Conservation (phyloP, 2,329 filamentous ascomycete genomes). For the Calonectria pauciramosa region DNA sequence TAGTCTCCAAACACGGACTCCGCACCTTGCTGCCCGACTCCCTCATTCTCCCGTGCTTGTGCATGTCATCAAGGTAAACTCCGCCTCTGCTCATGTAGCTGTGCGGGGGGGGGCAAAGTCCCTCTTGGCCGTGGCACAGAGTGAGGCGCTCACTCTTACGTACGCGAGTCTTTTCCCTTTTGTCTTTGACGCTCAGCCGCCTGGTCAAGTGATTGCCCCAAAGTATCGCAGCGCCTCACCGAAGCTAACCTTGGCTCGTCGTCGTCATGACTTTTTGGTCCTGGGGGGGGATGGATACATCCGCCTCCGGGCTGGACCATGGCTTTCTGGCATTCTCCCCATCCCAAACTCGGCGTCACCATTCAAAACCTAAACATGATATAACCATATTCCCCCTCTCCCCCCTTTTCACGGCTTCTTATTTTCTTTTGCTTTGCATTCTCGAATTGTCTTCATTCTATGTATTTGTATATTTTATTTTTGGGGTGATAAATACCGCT, state of each 20-base stretch:
- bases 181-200: not conserved
- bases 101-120: not conserved
- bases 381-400: not conserved
- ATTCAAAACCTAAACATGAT: not conserved
- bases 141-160: not conserved
- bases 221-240: slow-evolving; percentile 11
- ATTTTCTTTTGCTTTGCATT: not conserved
- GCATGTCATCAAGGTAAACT: not conserved
- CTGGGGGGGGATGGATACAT: not conserved
- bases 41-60: not conserved
- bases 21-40: not conserved
- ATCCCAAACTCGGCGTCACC: not conserved
- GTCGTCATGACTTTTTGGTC: not conserved
- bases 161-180: not conserved
- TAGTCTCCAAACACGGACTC: not conserved
- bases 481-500: not conserved
- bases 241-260: slow-evolving; percentile 9
- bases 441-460: not conserved
- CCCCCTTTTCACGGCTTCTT: too few relatives aligned
- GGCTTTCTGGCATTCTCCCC: not conserved
- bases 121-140: not conserved
- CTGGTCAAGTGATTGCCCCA: slow-evolving; percentile 12
- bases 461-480: not conserved
- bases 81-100: not conserved
- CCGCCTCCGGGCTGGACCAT: not conserved